Conservation (phyloP, 148 eudicot genomes). For the Rhododendron ovatum region DNA sequence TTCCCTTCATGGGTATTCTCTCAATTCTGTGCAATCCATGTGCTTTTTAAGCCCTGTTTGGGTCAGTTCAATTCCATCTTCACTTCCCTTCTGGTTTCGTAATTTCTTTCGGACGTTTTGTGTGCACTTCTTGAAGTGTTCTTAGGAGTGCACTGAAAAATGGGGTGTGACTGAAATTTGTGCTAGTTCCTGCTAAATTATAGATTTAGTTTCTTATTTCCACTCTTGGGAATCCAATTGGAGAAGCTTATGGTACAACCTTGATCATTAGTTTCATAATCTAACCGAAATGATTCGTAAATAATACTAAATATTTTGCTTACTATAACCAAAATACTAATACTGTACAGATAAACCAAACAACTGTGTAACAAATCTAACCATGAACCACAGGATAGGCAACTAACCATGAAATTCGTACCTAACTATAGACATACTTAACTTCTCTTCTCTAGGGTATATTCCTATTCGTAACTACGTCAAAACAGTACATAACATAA, state of each 20-base stretch:
- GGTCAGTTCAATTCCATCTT: neutral
- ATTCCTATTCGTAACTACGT: neutral
- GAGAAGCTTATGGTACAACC: neutral
- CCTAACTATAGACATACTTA: neutral
- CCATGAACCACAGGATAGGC: neutral
- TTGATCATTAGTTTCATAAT: no score
- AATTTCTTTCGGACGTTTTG: neutral
- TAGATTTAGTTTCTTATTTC: neutral
- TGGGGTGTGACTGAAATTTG: neutral
- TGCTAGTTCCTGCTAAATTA: neutral
- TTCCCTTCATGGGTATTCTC: neutral
- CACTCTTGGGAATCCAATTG: neutral
- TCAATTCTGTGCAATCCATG: neutral
- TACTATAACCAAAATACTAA: no score
- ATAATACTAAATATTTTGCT: neutral
- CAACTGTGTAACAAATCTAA: no score
- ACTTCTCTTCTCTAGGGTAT: neutral
- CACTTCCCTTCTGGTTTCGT: neutral
- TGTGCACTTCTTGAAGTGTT: neutral
- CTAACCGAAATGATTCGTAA: neutral
- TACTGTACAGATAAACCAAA: neutral
- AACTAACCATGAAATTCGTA: neutral
- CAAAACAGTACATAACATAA: no score
- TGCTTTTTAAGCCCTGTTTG: neutral
- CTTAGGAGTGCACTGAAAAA: neutral